phyloP scores from a whole-genome alignment of 2,329 filamentous ascomycete genomes.

The Clarireedia hainanense region DNA sequence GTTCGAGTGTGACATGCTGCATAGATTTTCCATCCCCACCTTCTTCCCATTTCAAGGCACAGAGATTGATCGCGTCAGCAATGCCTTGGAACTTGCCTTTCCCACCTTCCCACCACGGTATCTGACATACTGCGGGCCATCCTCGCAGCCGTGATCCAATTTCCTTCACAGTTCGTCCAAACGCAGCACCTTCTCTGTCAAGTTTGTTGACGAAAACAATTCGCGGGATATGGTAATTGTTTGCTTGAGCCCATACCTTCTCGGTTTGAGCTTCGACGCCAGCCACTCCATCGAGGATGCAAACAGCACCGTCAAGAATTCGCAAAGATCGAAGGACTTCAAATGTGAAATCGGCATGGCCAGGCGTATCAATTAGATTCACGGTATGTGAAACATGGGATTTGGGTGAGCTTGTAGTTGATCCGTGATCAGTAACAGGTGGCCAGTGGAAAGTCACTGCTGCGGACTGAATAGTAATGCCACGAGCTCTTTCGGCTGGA shows the following conservation, averaged over 20 bases:
- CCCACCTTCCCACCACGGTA: conserved; percentile 79
- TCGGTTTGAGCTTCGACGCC: conserved; percentile 97
- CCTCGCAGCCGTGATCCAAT: conserved; percentile 71
- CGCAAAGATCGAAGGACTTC: conserved; percentile 87
- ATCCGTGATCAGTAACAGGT: conserved; percentile 32
- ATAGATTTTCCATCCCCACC: conserved; percentile 58
- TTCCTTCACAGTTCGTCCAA: conserved; percentile 78
- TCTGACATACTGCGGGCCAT: conserved; percentile 88
- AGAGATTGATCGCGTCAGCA: conserved; percentile 71
- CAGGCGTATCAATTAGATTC: conserved; percentile 92
- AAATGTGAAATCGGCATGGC: conserved; percentile 95
- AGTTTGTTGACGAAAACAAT: conserved; percentile 80
- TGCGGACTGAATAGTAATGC: conserved; percentile 96
- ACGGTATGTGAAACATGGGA: conserved; percentile 58
- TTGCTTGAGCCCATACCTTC: conserved; percentile 88
- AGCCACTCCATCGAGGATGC: conserved; percentile 84
- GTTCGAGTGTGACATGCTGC: conserved; percentile 45
- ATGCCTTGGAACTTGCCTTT: conserved; percentile 74
- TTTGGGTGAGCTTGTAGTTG: conserved; percentile 33
- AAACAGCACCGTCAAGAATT: conserved; percentile 84
- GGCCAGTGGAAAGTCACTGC: conserved; percentile 96
- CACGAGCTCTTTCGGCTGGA: conserved; percentile 81
- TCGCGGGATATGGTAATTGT: conserved; percentile 75
- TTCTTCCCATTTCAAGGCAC: conserved; percentile 66
- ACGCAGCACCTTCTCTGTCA: conserved; percentile 73